Evolutionary conservation across 768 basidiomycete species (phyloP), one percentile per base, ranked within the genome.

Genomic region (Lactarius vividus): DNA sequence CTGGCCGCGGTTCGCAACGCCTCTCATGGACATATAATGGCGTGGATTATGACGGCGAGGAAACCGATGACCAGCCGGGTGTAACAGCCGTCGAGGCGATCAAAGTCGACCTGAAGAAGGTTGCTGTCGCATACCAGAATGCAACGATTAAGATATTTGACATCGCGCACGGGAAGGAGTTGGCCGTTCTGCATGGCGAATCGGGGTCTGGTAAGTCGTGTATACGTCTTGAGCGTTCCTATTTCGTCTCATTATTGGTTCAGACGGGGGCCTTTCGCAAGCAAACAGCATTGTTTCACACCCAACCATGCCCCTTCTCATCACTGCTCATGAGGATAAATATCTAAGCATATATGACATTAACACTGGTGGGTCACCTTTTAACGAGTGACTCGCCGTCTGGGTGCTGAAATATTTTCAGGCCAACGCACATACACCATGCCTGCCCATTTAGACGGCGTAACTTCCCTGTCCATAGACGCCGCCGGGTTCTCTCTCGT

Each of bases 261-360:
- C 54, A 70, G 94, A 95, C 72, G 89, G 85, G 3, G 86, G 89
- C 15, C 81, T 86, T 40, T 90, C 89, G 1, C 94, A 95, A 74
- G 88, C 93, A 68, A 97, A 95, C 76, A 83, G 86, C 65, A 86
- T 96, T 66, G 86, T 86, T 35, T 94, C 94, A 44, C 94, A 97
- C 79, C 94, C 94, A 9, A 94, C 92, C 2, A 87, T 93, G 84
- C 85, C 92, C 6, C 79, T 96, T 28, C 84, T 98, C 46, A 86
- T 96, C 6, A 90, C 92, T 29, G 97, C 88, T 0, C 92, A 96
- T 74, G 96, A 98, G 77, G 96, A 98, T 79, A 96, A 93, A 72
- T 88, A 87, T 73, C 92, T 98, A 72, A 84, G 93, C 39, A 85
- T 98, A 53, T 97, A 92, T 76, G 94, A 97, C 76, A 83, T 92